Evolutionary conservation across 2,329 filamentous ascomycete species (phyloP), one percentile per base, ranked within the genome.

Genomic region (Dothideomycetidae sp.): DNA sequence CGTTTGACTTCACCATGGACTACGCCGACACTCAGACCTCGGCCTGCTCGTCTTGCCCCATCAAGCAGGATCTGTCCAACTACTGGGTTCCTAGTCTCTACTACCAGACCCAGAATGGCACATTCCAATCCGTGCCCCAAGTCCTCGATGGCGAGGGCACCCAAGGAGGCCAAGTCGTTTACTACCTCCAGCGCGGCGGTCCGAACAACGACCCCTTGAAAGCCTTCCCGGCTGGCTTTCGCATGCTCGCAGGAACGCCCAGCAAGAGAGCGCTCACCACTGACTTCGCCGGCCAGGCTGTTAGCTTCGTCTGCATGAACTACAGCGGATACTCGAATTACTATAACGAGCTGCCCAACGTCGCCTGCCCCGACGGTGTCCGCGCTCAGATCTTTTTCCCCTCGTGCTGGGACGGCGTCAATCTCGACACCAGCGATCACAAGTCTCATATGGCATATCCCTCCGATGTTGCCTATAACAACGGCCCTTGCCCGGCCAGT

Each of bases 51-150:
- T 81, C 76, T 21, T 78, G 81, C 54, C 67, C 68, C 44, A 66
- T 81, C 53, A 73, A 68, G 49, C 71, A 71, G 39, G 80, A 85
- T 59, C 66, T 73, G 53, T 80, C 71, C 49, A 78, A 78, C 58
- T 85, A 86, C 63, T 85, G 81, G 81, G 73, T 75, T 41, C 79
- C 81, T 2, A 62, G 64, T 12, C 60, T 84, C 3, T 84, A 75
- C 58, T 82, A 78, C 48, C 57, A 79, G 44, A 66, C 73, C 50
- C 60, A 68, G 46, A 73, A 75, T 45, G 70, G 70, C 36, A 68
- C 66, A 33, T 71, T 76, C 55, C 41, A 47, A 28, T 66, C 68
- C 29, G 80, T 85, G n/a, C 66, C 74, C 5, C 62, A 69, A 36
- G 55, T 60, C 30, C 69, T 69, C 10, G 68, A 70, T 38, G 63